These are phyloP conservation scores for Anthracocystis panici-leucophaei DNA, from an alignment of 1,284 basidiomycete genomes.

Conservation along the genomic window DNA sequence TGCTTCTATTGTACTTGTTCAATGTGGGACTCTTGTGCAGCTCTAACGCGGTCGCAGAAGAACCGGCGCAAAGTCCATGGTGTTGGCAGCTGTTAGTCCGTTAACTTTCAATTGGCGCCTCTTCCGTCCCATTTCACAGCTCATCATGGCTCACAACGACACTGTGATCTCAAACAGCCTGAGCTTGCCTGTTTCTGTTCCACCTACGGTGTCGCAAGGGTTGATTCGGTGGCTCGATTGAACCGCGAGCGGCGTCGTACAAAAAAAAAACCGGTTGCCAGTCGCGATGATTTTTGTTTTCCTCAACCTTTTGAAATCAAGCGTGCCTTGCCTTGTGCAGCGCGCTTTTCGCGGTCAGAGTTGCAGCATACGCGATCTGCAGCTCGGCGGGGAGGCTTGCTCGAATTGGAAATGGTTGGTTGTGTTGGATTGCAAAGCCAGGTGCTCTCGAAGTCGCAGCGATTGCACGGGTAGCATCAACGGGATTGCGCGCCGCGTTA, in stretches of 20 bases:
- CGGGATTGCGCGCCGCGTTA: slow-evolving; percentile 6
- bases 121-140: background rate
- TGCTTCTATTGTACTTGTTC: background rate
- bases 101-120: too few relatives aligned
- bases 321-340: slow-evolving; percentile 7
- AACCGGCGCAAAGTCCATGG: background rate
- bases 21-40: background rate
- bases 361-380: slow-evolving; percentile 10
- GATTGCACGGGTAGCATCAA: slow-evolving; percentile 1
- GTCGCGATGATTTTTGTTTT: slow-evolving; percentile 14
- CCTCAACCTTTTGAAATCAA: background rate
- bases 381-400: background rate
- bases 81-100: background rate
- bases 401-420: slow-evolving; percentile 1
- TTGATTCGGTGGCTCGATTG: background rate
- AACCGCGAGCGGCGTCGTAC: background rate
- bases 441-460: background rate
- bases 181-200: too few relatives aligned
- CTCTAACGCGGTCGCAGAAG: background rate
- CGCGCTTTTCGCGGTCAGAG: slow-evolving; percentile 19
- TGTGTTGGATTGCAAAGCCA: too few relatives aligned
- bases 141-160: too few relatives aligned
- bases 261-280: background rate
- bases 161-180: too few relatives aligned
- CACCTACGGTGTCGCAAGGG: background rate